Conservation (phyloP, 192 early-diverging fungal species). For the Umbelopsis sp. region DNA sequence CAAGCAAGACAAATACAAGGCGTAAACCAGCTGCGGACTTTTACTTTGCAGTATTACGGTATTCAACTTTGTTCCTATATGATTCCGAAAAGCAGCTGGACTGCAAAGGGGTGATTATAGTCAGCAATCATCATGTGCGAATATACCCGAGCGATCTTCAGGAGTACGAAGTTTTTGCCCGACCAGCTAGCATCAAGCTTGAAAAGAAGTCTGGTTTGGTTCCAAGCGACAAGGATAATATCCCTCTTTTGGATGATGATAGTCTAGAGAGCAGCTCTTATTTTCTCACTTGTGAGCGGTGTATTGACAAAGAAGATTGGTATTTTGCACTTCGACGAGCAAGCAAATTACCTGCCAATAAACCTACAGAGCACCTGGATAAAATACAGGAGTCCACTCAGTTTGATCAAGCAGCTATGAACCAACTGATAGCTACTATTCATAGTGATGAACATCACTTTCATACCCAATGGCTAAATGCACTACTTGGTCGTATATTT, state of each 20-base stretch:
- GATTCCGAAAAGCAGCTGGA: conserved; percentile 75
- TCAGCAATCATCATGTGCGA: conserved; percentile 67
- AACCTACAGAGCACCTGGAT: conserved; percentile 1
- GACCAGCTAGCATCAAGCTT: conserved; percentile 56
- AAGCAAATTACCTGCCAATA: conserved; percentile 47
- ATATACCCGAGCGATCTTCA: conserved; percentile 53
- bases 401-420: conserved; percentile 51
- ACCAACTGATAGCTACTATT: conserved; percentile 51
- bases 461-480: conserved; percentile 82
- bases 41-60: conserved; percentile 76
- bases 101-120: conserved; percentile 76
- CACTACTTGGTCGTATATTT: conserved; percentile 80
- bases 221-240: conserved; percentile 26
- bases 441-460: conserved; percentile 61
- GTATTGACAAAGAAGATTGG: conserved; percentile 88
- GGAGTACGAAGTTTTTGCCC: conserved; percentile 68
- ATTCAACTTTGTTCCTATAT: conserved; percentile 83
- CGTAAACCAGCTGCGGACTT: conserved; percentile 44
- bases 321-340: conserved; percentile 81
- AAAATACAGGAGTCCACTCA: conserved; percentile 42
- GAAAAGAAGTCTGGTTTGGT: conserved; percentile 31
- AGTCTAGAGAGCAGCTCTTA: conserved; percentile 45
- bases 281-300: conserved; percentile 56
- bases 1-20: conserved; percentile 38
- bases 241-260: conserved; percentile 20